phyloP scores from a whole-genome alignment of 495 filamentous ascomycete genomes.

The Penicillium paradoxum region DNA sequence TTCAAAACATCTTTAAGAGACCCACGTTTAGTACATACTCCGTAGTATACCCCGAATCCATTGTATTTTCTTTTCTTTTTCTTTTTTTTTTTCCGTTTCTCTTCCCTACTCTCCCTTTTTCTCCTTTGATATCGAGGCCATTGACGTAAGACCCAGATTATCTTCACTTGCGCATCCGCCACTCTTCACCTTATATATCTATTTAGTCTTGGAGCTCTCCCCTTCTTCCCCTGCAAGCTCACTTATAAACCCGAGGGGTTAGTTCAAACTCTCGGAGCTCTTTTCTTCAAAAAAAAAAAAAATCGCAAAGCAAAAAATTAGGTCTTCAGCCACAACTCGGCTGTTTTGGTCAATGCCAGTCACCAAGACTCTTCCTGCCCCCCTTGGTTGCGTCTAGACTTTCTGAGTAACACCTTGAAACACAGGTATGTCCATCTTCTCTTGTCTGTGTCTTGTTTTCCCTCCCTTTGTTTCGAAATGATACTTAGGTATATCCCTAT shows the following conservation, averaged over 20 bases:
- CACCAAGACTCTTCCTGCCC: not conserved
- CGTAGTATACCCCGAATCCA: too few species aligned
- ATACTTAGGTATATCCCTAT: too few species aligned
- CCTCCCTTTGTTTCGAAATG: too few species aligned
- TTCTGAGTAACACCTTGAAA: not conserved
- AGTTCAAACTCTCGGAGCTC: too few species aligned
- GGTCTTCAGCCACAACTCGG: not conserved
- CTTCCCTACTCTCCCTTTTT: not conserved
- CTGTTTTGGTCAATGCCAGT: not conserved
- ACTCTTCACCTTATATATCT: too few species aligned
- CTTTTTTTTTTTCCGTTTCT: not conserved
- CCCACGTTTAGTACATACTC: too few species aligned
- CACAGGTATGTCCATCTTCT: not conserved
- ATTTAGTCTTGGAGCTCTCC: not conserved
- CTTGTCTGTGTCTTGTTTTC: not conserved
- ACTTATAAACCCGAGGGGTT: not conserved
- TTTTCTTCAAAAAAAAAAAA: too few species aligned
- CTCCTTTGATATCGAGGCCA: not conserved
- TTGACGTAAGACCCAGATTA: not conserved
- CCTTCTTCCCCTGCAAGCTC: not conserved
- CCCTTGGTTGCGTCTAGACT: not conserved
- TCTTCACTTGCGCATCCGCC: not conserved
- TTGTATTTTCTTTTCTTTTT: not conserved
- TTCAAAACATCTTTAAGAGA: too few species aligned
- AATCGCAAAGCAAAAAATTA: too few species aligned